These are phyloP conservation scores for Aspergillus novoparasiticus DNA, from an alignment of 2,329 filamentous ascomycete species.

Conservation along the genomic window DNA sequence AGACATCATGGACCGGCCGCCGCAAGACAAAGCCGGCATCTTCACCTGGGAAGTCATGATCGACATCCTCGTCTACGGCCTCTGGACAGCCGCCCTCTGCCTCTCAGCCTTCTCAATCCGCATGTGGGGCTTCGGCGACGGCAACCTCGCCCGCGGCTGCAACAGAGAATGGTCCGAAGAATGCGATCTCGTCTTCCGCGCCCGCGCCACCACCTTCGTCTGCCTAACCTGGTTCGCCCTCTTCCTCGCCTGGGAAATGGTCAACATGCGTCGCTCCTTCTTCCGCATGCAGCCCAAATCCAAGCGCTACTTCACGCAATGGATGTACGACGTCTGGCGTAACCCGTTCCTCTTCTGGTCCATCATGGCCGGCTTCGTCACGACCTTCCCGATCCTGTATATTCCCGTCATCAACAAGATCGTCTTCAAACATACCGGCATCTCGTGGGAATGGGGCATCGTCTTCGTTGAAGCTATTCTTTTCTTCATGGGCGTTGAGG, in stretches of 20 bases:
- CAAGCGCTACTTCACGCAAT: conserved; percentile 63
- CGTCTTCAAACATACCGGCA: conserved; percentile 66
- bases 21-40: conserved; percentile 68
- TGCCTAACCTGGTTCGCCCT: conserved; percentile 74
- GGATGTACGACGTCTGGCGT: conserved; percentile 66
- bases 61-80: conserved; percentile 76
- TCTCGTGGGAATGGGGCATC: conserved; percentile 68
- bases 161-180: conserved; percentile 57
- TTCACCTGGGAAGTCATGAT: conserved; percentile 74
- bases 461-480: conserved; percentile 61
- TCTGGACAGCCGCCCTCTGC: conserved; percentile 71
- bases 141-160: conserved; percentile 59
- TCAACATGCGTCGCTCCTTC: conserved; percentile 69
- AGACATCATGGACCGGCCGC: conserved; percentile 76
- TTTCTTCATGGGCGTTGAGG: conserved; percentile 65
- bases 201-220: conserved; percentile 70
- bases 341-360: conserved; percentile 73
- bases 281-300: conserved; percentile 69
- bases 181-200: conserved; percentile 67
- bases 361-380: conserved; percentile 56
- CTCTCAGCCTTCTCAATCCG: conserved; percentile 63
- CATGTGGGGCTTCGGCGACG: conserved; percentile 61
- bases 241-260: conserved; percentile 77
- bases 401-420: conserved; percentile 65
- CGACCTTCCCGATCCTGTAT: conserved; percentile 62